Conservation (phyloP, 768 basidiomycete genomes). For the Podaxis rugospora region DNA sequence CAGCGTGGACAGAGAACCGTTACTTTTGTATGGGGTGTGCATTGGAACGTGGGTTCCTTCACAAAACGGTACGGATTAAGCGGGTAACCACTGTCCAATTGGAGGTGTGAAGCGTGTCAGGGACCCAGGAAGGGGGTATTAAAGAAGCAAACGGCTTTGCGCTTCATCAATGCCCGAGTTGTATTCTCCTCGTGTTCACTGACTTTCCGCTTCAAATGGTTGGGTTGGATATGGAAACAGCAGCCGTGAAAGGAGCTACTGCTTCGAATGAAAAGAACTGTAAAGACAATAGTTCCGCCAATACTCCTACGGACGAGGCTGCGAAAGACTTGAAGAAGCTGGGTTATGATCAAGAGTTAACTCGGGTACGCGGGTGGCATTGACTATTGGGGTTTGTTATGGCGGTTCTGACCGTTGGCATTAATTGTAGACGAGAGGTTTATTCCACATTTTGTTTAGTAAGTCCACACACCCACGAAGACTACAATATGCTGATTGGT, state of each 20-base stretch:
- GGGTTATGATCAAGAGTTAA: slow-evolving; percentile 54
- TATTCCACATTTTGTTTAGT: slow-evolving; percentile 54
- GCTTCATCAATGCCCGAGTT: too few relatives aligned
- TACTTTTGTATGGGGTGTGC: background rate
- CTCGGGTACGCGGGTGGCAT: slow-evolving; percentile 31
- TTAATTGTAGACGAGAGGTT: slow-evolving; percentile 37
- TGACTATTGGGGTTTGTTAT: background rate
- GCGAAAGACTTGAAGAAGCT: slow-evolving; percentile 40
- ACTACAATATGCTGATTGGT: background rate
- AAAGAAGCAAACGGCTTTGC: background rate
- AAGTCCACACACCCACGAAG: slow-evolving; percentile 16
- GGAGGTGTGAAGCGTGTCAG: background rate
- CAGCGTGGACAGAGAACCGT: background rate
- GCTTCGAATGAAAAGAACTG: background rate
- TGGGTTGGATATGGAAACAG: background rate
- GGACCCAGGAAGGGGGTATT: background rate
- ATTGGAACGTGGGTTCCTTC: background rate
- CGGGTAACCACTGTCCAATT: background rate
- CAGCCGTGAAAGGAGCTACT: background rate
- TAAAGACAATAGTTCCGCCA: background rate
- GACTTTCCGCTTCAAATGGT: background rate
- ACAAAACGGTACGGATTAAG: background rate
- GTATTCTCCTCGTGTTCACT: background rate
- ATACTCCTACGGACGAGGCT: slow-evolving; percentile 13
- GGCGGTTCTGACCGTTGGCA: background rate